Conservation (phyloP, 108 stramenopile species). For the Cylindrotheca fusiformis region DNA sequence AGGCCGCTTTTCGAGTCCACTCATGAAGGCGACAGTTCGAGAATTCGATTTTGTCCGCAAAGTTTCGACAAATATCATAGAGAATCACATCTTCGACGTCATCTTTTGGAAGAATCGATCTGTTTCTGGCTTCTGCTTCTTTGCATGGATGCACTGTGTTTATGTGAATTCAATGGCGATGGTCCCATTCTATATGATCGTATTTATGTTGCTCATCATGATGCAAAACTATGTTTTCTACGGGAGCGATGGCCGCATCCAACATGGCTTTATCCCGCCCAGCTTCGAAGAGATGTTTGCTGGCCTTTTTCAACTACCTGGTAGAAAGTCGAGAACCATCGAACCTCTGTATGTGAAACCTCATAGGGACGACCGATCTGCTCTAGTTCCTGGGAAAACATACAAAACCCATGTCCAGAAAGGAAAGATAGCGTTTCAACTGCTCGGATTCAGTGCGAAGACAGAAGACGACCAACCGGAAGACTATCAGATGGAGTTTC, state of each 20-base stretch:
- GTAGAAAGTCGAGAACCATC: background rate
- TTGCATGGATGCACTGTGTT: slow-evolving; percentile 71
- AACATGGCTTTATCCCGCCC: slow-evolving; percentile 51
- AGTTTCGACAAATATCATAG: slow-evolving; percentile 6
- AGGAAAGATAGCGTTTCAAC: slow-evolving; percentile 20
- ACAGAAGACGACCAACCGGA: slow-evolving; percentile 19
- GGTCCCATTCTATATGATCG: slow-evolving; percentile 49
- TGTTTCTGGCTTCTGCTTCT: slow-evolving; percentile 45
- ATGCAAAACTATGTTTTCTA: slow-evolving; percentile 45
- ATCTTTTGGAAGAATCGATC: slow-evolving; percentile 42
- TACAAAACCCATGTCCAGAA: slow-evolving; percentile 11
- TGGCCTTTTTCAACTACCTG: slow-evolving; percentile 29
- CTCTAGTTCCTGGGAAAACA: background rate
- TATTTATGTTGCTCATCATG: slow-evolving; percentile 41
- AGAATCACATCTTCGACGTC: slow-evolving; percentile 33
- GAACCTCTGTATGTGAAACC: background rate
- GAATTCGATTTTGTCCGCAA: slow-evolving; percentile 51
- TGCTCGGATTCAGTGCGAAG: slow-evolving; percentile 23
- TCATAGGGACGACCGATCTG: background rate
- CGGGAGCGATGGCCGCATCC: slow-evolving; percentile 40
- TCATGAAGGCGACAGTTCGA: slow-evolving; percentile 42
- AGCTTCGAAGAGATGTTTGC: slow-evolving; percentile 49
- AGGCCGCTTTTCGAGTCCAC: slow-evolving; percentile 41
- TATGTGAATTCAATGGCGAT: slow-evolving; percentile 41
- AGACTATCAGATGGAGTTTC: slow-evolving; percentile 62